Conservation (phyloP, 169 alveolate species). For the Cryptosporidium viatorum region DNA sequence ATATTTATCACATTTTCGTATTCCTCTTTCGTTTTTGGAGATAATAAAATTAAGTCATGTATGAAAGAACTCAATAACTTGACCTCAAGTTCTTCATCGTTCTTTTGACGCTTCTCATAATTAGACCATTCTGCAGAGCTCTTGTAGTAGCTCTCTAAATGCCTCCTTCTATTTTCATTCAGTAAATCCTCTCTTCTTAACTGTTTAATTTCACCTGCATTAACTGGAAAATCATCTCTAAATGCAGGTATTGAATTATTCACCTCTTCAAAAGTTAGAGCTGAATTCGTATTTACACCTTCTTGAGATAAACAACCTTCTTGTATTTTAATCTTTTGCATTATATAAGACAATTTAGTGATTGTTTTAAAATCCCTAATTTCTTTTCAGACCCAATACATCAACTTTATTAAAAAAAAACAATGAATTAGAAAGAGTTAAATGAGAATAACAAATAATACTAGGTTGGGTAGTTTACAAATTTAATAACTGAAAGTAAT, state of each 20-base stretch:
- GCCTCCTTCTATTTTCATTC: slow-evolving; percentile 80
- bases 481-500: not conserved
- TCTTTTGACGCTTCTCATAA: slow-evolving; percentile 75
- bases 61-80: slow-evolving; percentile 74
- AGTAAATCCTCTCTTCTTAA: slow-evolving; percentile 77
- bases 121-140: slow-evolving; percentile 81
- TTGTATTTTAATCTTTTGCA: slow-evolving; percentile 11
- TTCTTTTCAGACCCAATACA: slow-evolving; percentile 1
- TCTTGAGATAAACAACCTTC: slow-evolving; percentile 1
- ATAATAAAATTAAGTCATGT: slow-evolving; percentile 68
- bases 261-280: slow-evolving; percentile 58
- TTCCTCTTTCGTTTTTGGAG: slow-evolving; percentile 76
- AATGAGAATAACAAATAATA: not conserved
- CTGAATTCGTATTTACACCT: not conserved
- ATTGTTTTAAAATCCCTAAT: not conserved
- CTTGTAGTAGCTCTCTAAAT: slow-evolving; percentile 77
- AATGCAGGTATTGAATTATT: slow-evolving; percentile 79
- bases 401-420: not conserved
- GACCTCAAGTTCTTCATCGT: slow-evolving; percentile 49
- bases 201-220: slow-evolving; percentile 80
- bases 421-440: not conserved
- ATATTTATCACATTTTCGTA: slow-evolving; percentile 68
- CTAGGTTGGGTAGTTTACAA: not conserved
- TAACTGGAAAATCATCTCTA: slow-evolving; percentile 76
- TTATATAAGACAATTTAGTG: not conserved